Percentiles rank a stretch among this genome's conserved stretches.
Evolutionary conservation across 345 rosid species (phyloP).

Genomic region (Lepidium africanum): DNA sequence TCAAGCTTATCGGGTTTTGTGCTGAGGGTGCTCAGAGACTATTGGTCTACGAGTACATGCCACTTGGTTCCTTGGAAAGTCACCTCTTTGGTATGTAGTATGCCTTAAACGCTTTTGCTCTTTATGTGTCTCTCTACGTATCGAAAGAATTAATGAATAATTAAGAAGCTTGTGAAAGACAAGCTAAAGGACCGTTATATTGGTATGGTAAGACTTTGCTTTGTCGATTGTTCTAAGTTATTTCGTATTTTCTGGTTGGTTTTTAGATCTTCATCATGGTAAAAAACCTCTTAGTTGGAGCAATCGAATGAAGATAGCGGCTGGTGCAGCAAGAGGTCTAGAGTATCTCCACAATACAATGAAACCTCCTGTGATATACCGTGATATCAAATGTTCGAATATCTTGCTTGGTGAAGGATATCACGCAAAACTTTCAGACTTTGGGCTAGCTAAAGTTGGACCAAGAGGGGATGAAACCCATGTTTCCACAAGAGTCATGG

Average conservation of each 20-base stretch:
- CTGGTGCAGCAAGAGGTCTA: slow-evolving; percentile 75
- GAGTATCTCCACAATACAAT: slow-evolving; percentile 69
- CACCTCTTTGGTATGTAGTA: slow-evolving; percentile 54
- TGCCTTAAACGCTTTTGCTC: neutral
- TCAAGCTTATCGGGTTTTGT: slow-evolving; percentile 74
- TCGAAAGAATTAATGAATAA: neutral
- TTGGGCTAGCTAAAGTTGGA: slow-evolving; percentile 92
- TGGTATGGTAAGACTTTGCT: neutral
- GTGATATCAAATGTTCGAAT: slow-evolving; percentile 75
- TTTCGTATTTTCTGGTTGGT: neutral
- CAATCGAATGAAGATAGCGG: slow-evolving; percentile 71
- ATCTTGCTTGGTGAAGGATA: slow-evolving; percentile 62
- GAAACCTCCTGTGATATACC: slow-evolving; percentile 71
- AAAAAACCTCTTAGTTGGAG: slow-evolving; percentile 53
- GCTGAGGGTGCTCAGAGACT: slow-evolving; percentile 79
- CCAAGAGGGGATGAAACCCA: slow-evolving; percentile 76
- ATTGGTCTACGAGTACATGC: slow-evolving; percentile 77
- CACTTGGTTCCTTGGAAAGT: slow-evolving; percentile 65
- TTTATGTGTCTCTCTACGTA: neutral
- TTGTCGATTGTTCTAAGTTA: neutral
- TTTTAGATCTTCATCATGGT: slow-evolving; percentile 43
- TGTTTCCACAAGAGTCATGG: slow-evolving; percentile 94
- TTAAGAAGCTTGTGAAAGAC: neutral
- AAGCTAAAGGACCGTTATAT: neutral
- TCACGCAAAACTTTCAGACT: slow-evolving; percentile 37